These are phyloP conservation scores for Penstemon eatonii DNA, from an alignment of 257 asterid genomes.

Conservation along the genomic window DNA sequence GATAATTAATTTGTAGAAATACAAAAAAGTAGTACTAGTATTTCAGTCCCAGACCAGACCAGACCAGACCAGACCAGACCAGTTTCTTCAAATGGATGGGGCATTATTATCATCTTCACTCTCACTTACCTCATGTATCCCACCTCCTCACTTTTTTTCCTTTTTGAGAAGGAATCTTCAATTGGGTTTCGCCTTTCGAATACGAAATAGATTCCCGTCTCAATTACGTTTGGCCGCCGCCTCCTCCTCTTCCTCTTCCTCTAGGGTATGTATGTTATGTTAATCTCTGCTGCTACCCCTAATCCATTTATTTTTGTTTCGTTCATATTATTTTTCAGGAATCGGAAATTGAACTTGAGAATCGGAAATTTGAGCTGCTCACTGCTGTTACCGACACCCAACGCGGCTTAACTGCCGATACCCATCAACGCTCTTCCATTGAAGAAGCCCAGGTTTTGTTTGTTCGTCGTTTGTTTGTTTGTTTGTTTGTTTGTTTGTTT, in stretches of 20 bases:
- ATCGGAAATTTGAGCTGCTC: conserved; percentile 63
- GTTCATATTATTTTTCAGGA: conserved; percentile 34
- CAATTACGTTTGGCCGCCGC: conserved; percentile 24
- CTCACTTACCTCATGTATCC: conserved; percentile 8
- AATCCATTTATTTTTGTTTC: neutral
- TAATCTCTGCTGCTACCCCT: neutral
- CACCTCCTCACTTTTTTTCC: conserved; percentile 19
- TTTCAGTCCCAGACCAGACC: neutral
- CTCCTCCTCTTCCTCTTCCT: conserved; percentile 30
- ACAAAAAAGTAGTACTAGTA: too few species aligned
- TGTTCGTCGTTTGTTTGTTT: neutral
- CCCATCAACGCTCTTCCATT: conserved; percentile 65
- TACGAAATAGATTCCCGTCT: conserved; percentile 17
- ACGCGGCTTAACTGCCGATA: conserved; percentile 69
- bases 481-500: neutral
- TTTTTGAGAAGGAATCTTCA: conserved; percentile 8
- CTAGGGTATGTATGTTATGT: conserved; percentile 27
- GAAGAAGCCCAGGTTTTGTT: conserved; percentile 72
- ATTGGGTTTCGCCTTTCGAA: neutral
- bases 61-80: neutral
- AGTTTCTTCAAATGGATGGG: conserved; percentile 23
- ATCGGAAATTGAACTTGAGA: conserved; percentile 51
- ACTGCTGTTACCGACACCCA: conserved; percentile 64
- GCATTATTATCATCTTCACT: conserved; percentile 2
- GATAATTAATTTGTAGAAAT: too few species aligned